Conservation (phyloP, 2,329 filamentous ascomycete species). For the Calonectria pseudoreteaudii region DNA sequence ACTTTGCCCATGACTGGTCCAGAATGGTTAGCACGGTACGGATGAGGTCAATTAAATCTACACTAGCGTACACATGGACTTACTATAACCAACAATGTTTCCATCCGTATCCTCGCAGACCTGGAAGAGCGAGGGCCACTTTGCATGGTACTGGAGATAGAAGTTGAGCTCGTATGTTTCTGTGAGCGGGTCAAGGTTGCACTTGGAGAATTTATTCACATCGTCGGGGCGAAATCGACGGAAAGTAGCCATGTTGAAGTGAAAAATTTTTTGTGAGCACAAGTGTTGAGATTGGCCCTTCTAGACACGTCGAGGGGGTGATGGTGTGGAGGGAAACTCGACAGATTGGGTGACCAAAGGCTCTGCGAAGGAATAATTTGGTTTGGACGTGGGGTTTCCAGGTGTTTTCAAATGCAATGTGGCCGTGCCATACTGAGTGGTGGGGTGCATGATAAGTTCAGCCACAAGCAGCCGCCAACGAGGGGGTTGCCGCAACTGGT, state of each 20-base stretch:
- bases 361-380: neutral
- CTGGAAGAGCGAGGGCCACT: slow-evolving; percentile 95
- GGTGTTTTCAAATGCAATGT: neutral
- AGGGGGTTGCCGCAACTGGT: slow-evolving; percentile 10
- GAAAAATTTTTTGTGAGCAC: neutral
- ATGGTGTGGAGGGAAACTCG: neutral
- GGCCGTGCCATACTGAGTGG: neutral
- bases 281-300: neutral
- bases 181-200: slow-evolving; percentile 96
- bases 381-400: neutral
- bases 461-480: slow-evolving; percentile 11
- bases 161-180: slow-evolving; percentile 97
- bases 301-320: neutral
- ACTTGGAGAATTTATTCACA: slow-evolving; percentile 89
- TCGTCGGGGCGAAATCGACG: slow-evolving; percentile 87
- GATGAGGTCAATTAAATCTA: neutral
- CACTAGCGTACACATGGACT: slow-evolving; percentile 44
- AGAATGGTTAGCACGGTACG: slow-evolving; percentile 40
- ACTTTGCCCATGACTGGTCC: slow-evolving; percentile 94
- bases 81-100: slow-evolving; percentile 96
- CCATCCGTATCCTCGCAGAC: slow-evolving; percentile 88
- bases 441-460: slow-evolving; percentile 8
- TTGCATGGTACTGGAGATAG: slow-evolving; percentile 95
- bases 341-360: neutral
- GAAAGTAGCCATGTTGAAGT: slow-evolving; percentile 65